A percentile compares a stretch with the other conserved stretches of the same genome.
Conservation (phyloP, 768 basidiomycete genomes). For the Gautieria morchelliformis region DNA sequence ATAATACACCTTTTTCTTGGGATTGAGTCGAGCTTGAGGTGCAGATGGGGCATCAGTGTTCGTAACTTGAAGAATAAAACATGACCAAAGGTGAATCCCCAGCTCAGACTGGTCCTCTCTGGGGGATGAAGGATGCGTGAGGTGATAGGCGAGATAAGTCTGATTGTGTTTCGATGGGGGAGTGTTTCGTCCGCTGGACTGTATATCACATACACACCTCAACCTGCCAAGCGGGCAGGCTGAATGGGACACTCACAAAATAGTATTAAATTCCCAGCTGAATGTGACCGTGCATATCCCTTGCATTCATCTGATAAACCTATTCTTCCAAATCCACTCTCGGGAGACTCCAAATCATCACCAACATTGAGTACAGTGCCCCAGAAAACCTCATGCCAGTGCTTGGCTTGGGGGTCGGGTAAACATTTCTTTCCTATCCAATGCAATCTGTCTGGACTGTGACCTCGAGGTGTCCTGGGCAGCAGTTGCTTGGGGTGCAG, state of each 20-base stretch:
- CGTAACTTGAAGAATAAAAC: conserved; percentile 53
- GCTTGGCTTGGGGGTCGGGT: conserved; percentile 38
- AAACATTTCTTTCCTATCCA: conserved; percentile 51
- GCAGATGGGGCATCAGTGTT: conserved; percentile 44
- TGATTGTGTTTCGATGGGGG: conserved; percentile 31
- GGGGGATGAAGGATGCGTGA: too few relatives aligned
- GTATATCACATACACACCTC: conserved; percentile 53
- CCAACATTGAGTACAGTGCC: conserved; percentile 40
- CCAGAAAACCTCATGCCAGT: conserved; percentile 46
- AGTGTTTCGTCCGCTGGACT: conserved; percentile 30
- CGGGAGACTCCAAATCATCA: conserved; percentile 37
- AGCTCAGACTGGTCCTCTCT: conserved; percentile 49
- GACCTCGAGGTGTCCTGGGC: conserved; percentile 27
- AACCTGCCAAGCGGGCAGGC: conserved; percentile 41
- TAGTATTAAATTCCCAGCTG: neutral
- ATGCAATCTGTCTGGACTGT: conserved; percentile 38
- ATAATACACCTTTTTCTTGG: conserved; percentile 38
- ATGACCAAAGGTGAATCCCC: conserved; percentile 42
- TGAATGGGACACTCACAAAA: conserved; percentile 37
- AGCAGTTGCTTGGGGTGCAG: conserved; percentile 34
- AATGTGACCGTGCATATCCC: conserved; percentile 53
- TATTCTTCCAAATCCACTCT: conserved; percentile 40
- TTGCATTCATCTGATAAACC: too few relatives aligned
- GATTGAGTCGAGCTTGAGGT: conserved; percentile 38
- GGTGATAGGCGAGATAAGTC: conserved; percentile 45